Evolutionary conservation across 306 rosid genomes (phyloP), one percentile per base, ranked within the genome.

Genomic region (Sphenostylis stenocarpa): DNA sequence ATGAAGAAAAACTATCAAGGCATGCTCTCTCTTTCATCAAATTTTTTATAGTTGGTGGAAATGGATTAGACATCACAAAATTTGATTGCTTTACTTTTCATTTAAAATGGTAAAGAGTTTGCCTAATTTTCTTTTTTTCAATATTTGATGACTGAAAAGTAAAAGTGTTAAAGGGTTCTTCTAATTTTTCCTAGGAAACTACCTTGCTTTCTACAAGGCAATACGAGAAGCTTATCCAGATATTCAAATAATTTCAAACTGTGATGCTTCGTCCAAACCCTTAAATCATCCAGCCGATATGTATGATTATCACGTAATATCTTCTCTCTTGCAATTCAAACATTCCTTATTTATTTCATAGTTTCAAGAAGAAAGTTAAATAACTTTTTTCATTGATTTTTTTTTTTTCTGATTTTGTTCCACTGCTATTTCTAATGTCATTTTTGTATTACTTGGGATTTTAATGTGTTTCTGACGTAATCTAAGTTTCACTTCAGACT

Each of bases 251-350:
- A 88, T 94, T 62, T 86, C 97, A 55, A 94, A 92, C 80, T 94
- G 98, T n/a, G 98, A 94, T 67, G 97, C 85, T 48, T 86, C 93
- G 51, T 24, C 82, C 55, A 51, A 3, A 31, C 83, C 57, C 12
- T 88, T 94, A 85, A 86, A 88, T 82, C 98, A 94, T 70, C 97
- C 93, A 1, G 92, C 96, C 13, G 93, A 94, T 68, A 73, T 89
- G 47, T 94, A 87, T 75, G 98, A 94, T 74, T 94, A 64, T 73
- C 98, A 94, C 80, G 98, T 92, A 92, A 53, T 82, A 57, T 64
- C 61, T 60, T 24, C 0, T 91, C 64, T 52, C 79, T 48, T 43
- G 34, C 20, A 41, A 20, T 58, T 60, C n/a, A n/a, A 1, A 60
- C 24, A 12, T 72, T 71, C 48, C 14, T 78, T 9, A 29, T 43